Conservation (phyloP, 768 basidiomycete species). For the Trametes elegans region DNA sequence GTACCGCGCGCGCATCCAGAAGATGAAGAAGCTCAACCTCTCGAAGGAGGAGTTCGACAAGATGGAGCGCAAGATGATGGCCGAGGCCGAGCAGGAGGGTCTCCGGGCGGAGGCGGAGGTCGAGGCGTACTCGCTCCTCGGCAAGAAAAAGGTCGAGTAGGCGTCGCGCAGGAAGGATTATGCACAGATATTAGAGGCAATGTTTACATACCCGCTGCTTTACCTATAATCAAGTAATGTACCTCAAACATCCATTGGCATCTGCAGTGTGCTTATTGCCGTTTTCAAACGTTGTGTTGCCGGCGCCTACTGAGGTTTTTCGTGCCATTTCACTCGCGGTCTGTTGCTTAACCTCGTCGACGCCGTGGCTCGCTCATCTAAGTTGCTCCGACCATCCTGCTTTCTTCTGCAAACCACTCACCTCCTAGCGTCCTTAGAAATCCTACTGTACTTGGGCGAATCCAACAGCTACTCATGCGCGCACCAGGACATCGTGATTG, state of each 20-base stretch:
- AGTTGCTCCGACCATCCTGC: too few species aligned
- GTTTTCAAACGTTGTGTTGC: too few species aligned
- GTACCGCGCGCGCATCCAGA: constrained; percentile 66
- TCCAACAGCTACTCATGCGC: too few species aligned
- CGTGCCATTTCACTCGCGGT: too few species aligned
- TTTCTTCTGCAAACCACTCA: too few species aligned
- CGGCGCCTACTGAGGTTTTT: too few species aligned
- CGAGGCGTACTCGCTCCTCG: constrained; percentile 27
- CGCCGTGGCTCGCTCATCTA: too few species aligned
- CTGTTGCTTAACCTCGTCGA: too few species aligned
- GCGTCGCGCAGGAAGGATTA: neutral
- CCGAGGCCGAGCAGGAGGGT: constrained; percentile 74
- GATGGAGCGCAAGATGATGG: constrained; percentile 62
- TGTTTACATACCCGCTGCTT: constrained; percentile 13
- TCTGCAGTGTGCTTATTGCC: too few species aligned
- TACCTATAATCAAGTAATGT: constrained; percentile 18
- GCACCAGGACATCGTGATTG: too few species aligned
- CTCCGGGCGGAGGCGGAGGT: constrained; percentile 58
- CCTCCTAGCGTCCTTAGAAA: too few species aligned
- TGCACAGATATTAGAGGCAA: constrained; percentile 2
- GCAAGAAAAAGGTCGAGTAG: constrained; percentile 24
- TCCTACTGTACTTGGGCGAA: too few species aligned
- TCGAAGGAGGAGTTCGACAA: constrained; percentile 50
- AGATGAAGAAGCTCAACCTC: constrained; percentile 49
- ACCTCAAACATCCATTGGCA: constrained; percentile 8